Base-by-base conservation (phyloP, 805 yeast species). In the Kuraishia capsulata region DNA sequence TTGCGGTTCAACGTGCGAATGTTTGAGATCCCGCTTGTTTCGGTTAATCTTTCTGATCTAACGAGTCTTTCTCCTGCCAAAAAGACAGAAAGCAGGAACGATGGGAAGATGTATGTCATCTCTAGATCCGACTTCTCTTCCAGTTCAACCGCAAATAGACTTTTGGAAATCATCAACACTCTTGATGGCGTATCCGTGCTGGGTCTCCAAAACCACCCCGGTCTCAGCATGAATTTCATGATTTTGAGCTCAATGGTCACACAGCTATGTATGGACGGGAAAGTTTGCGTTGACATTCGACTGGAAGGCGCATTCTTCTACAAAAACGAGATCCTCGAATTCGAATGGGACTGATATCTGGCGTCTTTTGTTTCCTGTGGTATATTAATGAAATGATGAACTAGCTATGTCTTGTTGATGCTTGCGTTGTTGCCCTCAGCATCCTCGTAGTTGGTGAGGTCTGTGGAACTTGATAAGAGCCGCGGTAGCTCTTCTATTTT, bases 401-500 rank as follows among this genome's bases (percentile, higher is more conserved):
- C 10, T 8, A 23, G 26, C 26, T 23, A 23, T 23, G 10, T 23
- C 11, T 23, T 23, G 26, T 23, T 23, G 26, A 11, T 23, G 8
- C 26, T 11, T 23, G 8, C 8, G 8, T 23, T 23, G 10, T 11
- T 11, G 10, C 8, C 14, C 9, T 28, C 26, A 11, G 14, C 14
- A 13, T 28, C 6, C 14, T 28, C 31, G 17, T 23, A 28, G 6
- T 28, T 28, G 10, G 37, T 23, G 16, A 35, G 30, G 24, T 35
- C 37, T 5, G 37, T 35, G 9, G 42, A 13, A 4, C 44, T 39
- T 25, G 36, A 34, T 2, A 54, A 43, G n/a, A 80, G 67, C 52
- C 78, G 80, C 5, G 92, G 94, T 42, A 84, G 60, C 37, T 73
- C 71, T 44, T 76, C 78, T 38, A 90, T 83, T 46, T 84, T 85